phyloP scores from a whole-genome alignment of 2,329 filamentous ascomycete species.

The Xylariaceae sp. region DNA sequence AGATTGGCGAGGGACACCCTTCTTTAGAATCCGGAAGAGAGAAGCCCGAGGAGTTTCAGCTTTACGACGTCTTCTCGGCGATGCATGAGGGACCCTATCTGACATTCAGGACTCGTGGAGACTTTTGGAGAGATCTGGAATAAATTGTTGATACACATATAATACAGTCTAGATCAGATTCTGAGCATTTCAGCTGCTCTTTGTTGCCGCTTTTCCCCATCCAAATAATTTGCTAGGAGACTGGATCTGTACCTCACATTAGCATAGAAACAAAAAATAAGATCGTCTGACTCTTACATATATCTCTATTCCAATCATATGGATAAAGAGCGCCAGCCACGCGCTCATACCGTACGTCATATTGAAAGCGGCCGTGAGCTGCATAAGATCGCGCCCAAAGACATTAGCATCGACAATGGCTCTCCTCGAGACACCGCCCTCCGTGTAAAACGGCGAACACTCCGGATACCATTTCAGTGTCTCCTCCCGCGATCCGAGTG shows the following conservation, averaged over 20 bases:
- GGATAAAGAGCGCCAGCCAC: not conserved
- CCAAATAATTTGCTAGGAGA: not conserved
- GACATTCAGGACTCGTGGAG: not conserved
- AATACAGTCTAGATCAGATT: not conserved
- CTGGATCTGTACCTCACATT: not conserved
- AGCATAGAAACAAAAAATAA: not conserved
- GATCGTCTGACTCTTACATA: not conserved
- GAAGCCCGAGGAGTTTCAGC: not conserved
- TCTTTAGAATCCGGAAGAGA: not conserved
- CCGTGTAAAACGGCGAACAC: constrained; percentile 1
- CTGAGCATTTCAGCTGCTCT: not conserved
- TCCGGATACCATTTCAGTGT: constrained; percentile 1
- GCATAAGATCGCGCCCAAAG: not conserved
- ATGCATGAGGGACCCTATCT: constrained; percentile 6
- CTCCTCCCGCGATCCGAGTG: not conserved
- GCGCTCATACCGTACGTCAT: constrained; percentile 1
- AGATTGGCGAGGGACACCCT: not conserved
- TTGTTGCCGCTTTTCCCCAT: not conserved
- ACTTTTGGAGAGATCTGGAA: not conserved
- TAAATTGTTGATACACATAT: too few species aligned
- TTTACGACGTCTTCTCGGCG: constrained; percentile 3
- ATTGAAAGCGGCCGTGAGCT: not conserved
- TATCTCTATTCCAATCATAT: constrained; percentile 1
- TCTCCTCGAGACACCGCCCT: not conserved
- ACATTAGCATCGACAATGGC: constrained; percentile 2